Evolutionary conservation across 1,284 basidiomycete genomes (phyloP), one percentile per base, ranked within the genome.

Genomic region (Bjerkandera adusta): DNA sequence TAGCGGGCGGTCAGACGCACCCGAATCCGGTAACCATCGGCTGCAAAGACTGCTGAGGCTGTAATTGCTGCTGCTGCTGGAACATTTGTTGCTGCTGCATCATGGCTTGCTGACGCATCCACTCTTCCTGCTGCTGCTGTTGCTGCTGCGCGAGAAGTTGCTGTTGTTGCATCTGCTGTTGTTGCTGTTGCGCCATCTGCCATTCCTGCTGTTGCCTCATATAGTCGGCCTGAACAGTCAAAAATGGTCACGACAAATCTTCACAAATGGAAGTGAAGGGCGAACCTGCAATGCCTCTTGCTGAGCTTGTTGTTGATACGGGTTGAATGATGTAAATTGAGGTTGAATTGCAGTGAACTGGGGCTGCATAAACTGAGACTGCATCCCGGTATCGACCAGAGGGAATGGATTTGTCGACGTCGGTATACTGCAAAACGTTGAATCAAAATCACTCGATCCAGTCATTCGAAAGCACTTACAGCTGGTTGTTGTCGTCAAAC

Each of bases 261-360:
- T 46, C 29, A 51, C n/a, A 15, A n/a, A 34, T 4, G 40, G 2
- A 26, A 22, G 36, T 15, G 5, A 22, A 15, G 24, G 20, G 53
- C 59, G 16, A 47, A 76, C 76, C 69, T 87, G 83, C 59, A 81
- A 76, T 15, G 84, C 84, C 63, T 90, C 85, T 57, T 97, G 85
- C 61, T 98, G 91, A 41, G 92, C 85, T 57, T 96, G 88, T 68
- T 97, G 93, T 53, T 97, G 89, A 62, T 97, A 99, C 0, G 96
- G 96, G 54, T 96, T 97, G 79, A 97, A 96, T 56, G 93, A 93
- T 47, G 83, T 92, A 54, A 79, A 81, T 58, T 86, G 83, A 0
- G 83, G 80, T 29, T 43, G 48, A 3, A 44, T 38, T 3, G 51
- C 40, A 35, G 45, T 50, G 40, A 51, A 59, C 20, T 58, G 73